These are phyloP conservation scores for Gloeophyllum trabeum DNA, from an alignment of 768 basidiomycete genomes.

Conservation along the genomic window DNA sequence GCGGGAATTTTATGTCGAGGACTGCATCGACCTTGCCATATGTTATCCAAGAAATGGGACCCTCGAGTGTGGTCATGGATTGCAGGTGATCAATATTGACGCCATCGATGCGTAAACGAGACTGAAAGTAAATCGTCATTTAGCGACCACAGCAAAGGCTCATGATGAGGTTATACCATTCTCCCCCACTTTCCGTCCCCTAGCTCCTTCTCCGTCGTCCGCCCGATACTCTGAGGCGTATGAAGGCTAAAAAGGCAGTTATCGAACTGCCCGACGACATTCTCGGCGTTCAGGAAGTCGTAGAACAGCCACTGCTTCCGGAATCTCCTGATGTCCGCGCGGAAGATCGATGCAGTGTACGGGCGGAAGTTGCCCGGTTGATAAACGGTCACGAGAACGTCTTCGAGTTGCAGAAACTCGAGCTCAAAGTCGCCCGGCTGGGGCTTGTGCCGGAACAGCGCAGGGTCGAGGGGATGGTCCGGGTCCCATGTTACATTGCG, in stretches of 20 bases:
- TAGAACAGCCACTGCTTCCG: constrained; percentile 95
- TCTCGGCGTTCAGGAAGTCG: constrained; percentile 84
- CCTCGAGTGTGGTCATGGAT: constrained; percentile 66
- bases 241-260: constrained; percentile 96
- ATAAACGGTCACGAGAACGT: constrained; percentile 88
- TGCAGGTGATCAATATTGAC: constrained; percentile 94
- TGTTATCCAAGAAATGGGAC: constrained; percentile 95
- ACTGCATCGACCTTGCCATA: constrained; percentile 96
- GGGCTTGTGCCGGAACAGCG: constrained; percentile 63
- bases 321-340: constrained; percentile 74
- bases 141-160: too few relatives aligned
- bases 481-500: constrained; percentile 81
- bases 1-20: constrained; percentile 94
- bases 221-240: constrained; percentile 89
- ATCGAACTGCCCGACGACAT: constrained; percentile 94
- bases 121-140: constrained; percentile 50
- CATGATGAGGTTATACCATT: constrained; percentile 57
- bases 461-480: constrained; percentile 70
- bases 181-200: constrained; percentile 78
- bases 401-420: constrained; percentile 82
- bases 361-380: constrained; percentile 91
- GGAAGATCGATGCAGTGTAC: constrained; percentile 86
- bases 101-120: constrained; percentile 93
- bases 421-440: constrained; percentile 86
- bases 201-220: constrained; percentile 78